Evolutionary conservation across 208 protist species (phyloP).

Genomic region (Borovskyia barvae): DNA sequence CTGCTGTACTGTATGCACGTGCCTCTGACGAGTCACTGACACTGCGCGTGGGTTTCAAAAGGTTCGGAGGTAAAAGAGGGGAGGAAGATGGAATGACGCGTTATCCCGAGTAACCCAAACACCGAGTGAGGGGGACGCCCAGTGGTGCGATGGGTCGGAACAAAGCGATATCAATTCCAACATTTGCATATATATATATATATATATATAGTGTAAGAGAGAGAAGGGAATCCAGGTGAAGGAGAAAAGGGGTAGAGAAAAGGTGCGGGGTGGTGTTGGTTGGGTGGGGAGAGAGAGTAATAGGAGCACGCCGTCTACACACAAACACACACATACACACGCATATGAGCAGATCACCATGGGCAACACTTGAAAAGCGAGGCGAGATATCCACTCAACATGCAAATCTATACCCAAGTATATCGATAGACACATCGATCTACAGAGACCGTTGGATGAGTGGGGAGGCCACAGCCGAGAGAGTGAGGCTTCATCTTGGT

Average conservation of each 20-base stretch:
- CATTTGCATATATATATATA: too few species aligned
- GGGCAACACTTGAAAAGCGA: not conserved
- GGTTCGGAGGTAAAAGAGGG: not conserved
- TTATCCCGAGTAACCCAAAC: not conserved
- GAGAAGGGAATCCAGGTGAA: not conserved
- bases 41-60: too few species aligned
- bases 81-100: not conserved
- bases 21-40: conserved; percentile 9
- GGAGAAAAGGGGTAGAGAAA: not conserved
- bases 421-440: too few species aligned
- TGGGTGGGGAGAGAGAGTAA: too few species aligned
- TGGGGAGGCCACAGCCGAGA: too few species aligned
- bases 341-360: not conserved
- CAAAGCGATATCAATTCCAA: not conserved
- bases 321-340: conserved; percentile 1
- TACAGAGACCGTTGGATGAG: too few species aligned
- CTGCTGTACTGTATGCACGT: conserved; percentile 16
- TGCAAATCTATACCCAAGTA: too few species aligned
- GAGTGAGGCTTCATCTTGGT: too few species aligned
- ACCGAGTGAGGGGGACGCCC: not conserved
- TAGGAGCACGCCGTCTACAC: too few species aligned
- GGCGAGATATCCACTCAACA: not conserved
- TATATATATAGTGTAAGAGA: too few species aligned
- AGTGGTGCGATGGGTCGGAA: not conserved
- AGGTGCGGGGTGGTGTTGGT: too few species aligned